These are phyloP conservation scores for Taphrina deformans DNA, from an alignment of 1,139 yeast genomes.

Conservation along the genomic window DNA sequence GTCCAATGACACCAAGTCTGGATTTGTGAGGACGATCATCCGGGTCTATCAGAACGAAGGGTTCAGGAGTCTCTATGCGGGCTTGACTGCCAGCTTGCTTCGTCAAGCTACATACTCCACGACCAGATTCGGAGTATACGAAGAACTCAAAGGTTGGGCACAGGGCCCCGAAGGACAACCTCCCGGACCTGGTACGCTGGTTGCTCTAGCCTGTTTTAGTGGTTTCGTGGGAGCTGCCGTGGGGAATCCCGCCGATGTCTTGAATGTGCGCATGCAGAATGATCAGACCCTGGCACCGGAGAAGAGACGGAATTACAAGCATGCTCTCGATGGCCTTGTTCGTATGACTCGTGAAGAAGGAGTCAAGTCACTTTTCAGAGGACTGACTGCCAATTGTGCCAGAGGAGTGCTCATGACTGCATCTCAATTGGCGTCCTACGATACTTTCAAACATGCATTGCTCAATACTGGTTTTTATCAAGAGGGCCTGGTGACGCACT, in stretches of 20 bases:
- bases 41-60: slow-evolving; percentile 64
- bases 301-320: slow-evolving; percentile 69
- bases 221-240: slow-evolving; percentile 82
- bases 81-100: slow-evolving; percentile 74
- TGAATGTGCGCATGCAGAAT: slow-evolving; percentile 85
- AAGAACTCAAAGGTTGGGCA: slow-evolving; percentile 59
- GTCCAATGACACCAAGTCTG: slow-evolving; percentile 62
- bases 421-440: slow-evolving; percentile 86
- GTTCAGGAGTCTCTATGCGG: slow-evolving; percentile 67
- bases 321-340: slow-evolving; percentile 73
- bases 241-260: slow-evolving; percentile 87
- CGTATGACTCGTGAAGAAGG: slow-evolving; percentile 67
- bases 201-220: slow-evolving; percentile 78
- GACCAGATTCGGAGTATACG: slow-evolving; percentile 81
- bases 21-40: slow-evolving; percentile 60
- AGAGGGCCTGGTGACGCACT: slow-evolving; percentile 67
- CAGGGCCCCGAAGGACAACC: slow-evolving; percentile 46
- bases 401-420: slow-evolving; percentile 89
- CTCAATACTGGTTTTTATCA: slow-evolving; percentile 57
- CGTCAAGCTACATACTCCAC: slow-evolving; percentile 89
- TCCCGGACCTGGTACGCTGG: slow-evolving; percentile 53
- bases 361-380: slow-evolving; percentile 62
- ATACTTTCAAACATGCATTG: slow-evolving; percentile 64
- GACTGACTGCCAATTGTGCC: slow-evolving; percentile 72
- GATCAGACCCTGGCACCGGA: slow-evolving; percentile 68